Conservation (phyloP, 495 filamentous ascomycete species). For the Aspergillus incahuasiensis region DNA sequence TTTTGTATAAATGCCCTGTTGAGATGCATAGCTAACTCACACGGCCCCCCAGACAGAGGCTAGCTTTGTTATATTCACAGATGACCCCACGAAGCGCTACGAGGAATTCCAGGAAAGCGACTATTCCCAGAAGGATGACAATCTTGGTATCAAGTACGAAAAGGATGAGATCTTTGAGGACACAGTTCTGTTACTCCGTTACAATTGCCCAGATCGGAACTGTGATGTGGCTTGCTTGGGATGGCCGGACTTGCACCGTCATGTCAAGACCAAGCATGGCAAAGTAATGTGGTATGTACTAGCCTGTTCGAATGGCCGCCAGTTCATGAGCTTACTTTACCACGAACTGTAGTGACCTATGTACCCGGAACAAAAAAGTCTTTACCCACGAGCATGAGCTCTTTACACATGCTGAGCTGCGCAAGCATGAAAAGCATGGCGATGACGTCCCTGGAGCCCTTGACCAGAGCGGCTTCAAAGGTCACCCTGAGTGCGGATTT, state of each 20-base stretch:
- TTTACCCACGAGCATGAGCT: conserved; percentile 97
- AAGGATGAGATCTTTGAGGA: conserved; percentile 83
- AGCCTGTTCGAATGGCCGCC: not conserved
- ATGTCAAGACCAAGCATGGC: conserved; percentile 75
- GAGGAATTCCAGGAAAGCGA: conserved; percentile 73
- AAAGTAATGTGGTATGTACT: conserved; percentile 77
- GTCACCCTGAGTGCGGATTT: conserved; percentile 92
- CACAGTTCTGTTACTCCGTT: conserved; percentile 78
- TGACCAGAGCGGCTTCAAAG: conserved; percentile 94
- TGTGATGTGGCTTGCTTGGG: conserved; percentile 87
- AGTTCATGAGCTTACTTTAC: conserved; percentile 4
- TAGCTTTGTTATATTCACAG: conserved; percentile 85
- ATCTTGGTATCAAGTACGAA: conserved; percentile 86
- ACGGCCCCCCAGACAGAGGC: conserved; percentile 57
- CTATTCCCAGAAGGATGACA: conserved; percentile 69
- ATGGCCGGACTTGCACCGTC: conserved; percentile 92
- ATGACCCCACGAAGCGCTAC: conserved; percentile 71
- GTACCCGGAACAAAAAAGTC: conserved; percentile 91
- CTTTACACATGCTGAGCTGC: conserved; percentile 76
- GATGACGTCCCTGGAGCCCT: conserved; percentile 87
- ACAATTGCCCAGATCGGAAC: conserved; percentile 82
- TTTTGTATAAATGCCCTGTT: not conserved
- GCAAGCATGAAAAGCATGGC: conserved; percentile 82
- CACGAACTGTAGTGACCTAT: conserved; percentile 59
- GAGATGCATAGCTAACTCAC: not conserved